These are phyloP conservation scores for Podospora pseudopauciseta DNA, from an alignment of 495 filamentous ascomycete species.

Conservation along the genomic window DNA sequence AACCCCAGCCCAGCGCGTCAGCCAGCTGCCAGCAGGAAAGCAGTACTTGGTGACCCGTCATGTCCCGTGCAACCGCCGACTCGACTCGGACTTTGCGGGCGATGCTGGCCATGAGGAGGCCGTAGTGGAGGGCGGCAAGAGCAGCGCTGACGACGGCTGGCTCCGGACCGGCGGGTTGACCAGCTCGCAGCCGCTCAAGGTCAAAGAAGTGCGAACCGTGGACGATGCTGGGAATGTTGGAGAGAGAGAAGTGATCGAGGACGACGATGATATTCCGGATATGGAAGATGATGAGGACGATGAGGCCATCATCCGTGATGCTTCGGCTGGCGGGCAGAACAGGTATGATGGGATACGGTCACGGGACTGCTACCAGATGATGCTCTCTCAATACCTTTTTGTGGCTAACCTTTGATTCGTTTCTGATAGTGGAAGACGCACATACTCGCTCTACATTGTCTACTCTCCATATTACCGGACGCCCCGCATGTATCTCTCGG, in stretches of 20 bases:
- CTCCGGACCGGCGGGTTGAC: slow-evolving; percentile 74
- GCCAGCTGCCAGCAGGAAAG: slow-evolving; percentile 82
- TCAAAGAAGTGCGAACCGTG: slow-evolving; percentile 76
- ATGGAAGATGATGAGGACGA: slow-evolving; percentile 99
- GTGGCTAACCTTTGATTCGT: not conserved
- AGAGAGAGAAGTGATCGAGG: slow-evolving; percentile 60
- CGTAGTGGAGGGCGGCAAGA: slow-evolving; percentile 70
- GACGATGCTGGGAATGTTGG: slow-evolving; percentile 78
- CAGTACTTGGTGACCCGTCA: slow-evolving; percentile 94
- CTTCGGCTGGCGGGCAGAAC: slow-evolving; percentile 54
- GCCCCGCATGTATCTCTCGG: slow-evolving; percentile 91
- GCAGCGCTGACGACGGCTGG: slow-evolving; percentile 83
- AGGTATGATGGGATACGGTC: slow-evolving; percentile 52
- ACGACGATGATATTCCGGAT: slow-evolving; percentile 90
- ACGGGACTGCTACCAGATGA: no score
- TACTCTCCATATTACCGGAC: slow-evolving; percentile 97
- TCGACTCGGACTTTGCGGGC: slow-evolving; percentile 90
- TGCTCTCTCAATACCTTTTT: no score
- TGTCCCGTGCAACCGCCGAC: slow-evolving; percentile 84
- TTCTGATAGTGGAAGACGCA: slow-evolving; percentile 66
- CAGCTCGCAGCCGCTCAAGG: slow-evolving; percentile 68
- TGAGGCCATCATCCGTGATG: slow-evolving; percentile 91
- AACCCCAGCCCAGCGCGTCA: slow-evolving; percentile 66
- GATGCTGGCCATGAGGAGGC: slow-evolving; percentile 81
- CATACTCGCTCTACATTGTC: slow-evolving; percentile 96